These are phyloP conservation scores for Mortierella sp. DNA, from an alignment of 371 early-diverging fungal genomes.

Conservation along the genomic window DNA sequence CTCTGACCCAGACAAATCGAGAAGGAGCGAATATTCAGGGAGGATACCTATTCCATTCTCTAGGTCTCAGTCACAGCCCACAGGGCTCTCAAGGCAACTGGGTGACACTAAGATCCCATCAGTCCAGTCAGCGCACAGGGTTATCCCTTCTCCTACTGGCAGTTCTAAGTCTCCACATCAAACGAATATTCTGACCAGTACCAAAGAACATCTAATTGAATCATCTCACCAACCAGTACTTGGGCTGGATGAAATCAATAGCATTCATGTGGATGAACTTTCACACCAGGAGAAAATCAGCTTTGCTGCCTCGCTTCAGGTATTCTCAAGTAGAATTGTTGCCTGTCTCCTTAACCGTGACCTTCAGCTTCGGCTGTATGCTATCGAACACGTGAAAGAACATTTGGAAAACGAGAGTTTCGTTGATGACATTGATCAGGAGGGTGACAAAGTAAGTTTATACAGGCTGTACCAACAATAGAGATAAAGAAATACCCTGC, in stretches of 20 bases:
- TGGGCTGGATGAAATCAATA: slow-evolving; percentile 17
- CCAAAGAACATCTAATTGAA: slow-evolving; percentile 10
- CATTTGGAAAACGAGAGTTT: slow-evolving; percentile 42
- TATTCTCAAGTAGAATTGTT: slow-evolving; percentile 29
- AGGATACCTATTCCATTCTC: slow-evolving; percentile 23
- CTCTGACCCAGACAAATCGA: slow-evolving; percentile 40
- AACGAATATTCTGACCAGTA: neutral
- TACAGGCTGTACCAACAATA: neutral
- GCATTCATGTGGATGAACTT: slow-evolving; percentile 61
- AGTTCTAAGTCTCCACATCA: slow-evolving; percentile 3
- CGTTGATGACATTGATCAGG: slow-evolving; percentile 36
- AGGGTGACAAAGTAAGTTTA: slow-evolving; percentile 25
- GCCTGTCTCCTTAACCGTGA: slow-evolving; percentile 40
- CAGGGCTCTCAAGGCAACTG: neutral
- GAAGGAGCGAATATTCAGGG: slow-evolving; percentile 10
- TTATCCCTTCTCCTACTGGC: neutral
- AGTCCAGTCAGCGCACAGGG: slow-evolving; percentile 1
- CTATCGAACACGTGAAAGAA: slow-evolving; percentile 44
- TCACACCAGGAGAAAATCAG: slow-evolving; percentile 65
- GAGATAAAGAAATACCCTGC: neutral
- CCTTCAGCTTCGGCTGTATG: slow-evolving; percentile 34
- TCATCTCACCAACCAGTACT: neutral
- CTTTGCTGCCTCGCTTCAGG: slow-evolving; percentile 56
- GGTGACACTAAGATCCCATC: slow-evolving; percentile 5
- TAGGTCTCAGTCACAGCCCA: slow-evolving; percentile 16